phyloP scores from a whole-genome alignment of 371 early-diverging fungal species.

The Batrachochytrium dendrobatidis region DNA sequence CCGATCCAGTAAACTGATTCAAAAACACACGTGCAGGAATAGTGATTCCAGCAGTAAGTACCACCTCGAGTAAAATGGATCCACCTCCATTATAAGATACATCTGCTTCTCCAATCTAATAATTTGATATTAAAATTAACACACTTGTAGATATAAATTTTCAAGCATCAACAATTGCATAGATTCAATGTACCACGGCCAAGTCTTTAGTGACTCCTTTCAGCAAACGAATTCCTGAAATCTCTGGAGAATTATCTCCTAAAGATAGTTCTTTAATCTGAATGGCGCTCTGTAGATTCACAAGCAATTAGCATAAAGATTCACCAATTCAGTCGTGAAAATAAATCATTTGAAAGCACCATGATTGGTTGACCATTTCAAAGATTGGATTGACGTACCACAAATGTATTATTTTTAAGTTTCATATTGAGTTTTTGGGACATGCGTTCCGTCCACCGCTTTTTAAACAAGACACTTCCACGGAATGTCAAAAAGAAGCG shows the following conservation, averaged over 20 bases:
- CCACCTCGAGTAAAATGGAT: conserved; percentile 34
- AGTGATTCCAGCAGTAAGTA: conserved; percentile 28
- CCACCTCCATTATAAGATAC: conserved; percentile 39
- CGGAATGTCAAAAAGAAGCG: conserved; percentile 40
- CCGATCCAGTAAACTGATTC: conserved; percentile 27
- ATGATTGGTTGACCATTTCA: not conserved
- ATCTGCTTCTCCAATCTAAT: conserved; percentile 33
- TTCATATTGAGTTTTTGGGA: conserved; percentile 35
- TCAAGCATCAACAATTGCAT: no score
- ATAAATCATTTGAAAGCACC: not conserved
- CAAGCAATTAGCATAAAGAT: not conserved
- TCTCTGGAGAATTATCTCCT: conserved; percentile 39
- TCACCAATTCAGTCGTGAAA: not conserved
- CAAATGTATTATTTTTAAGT: conserved; percentile 35
- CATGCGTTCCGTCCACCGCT: conserved; percentile 25
- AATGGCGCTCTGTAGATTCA: conserved; percentile 26
- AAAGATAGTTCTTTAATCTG: conserved; percentile 31
- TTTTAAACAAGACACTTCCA: conserved; percentile 32
- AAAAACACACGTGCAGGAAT: conserved; percentile 37
- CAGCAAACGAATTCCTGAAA: conserved; percentile 33
- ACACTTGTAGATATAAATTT: no score
- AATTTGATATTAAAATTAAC: not conserved
- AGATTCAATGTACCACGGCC: conserved; percentile 28
- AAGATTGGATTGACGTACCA: conserved; percentile 18
- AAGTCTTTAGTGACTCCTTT: conserved; percentile 43